These are phyloP conservation scores for Scedosporium aurantiacum DNA, from an alignment of 2,329 filamentous ascomycete species.

Conservation along the genomic window DNA sequence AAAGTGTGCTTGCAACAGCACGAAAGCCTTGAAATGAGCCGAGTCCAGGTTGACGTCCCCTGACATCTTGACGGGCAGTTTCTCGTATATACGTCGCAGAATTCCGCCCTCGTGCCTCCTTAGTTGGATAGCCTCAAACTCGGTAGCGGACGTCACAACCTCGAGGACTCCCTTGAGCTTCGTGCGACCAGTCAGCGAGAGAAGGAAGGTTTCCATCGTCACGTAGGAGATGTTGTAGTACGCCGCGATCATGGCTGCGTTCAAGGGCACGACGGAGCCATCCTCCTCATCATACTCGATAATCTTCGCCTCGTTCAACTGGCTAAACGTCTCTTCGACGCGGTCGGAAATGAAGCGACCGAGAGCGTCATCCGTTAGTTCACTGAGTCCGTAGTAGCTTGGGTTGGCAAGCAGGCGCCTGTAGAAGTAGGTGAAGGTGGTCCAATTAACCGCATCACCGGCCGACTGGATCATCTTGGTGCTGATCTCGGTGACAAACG, in stretches of 20 bases:
- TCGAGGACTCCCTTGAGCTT: constrained; percentile 96
- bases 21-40: constrained; percentile 97
- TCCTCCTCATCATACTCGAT: constrained; percentile 94
- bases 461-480: constrained; percentile 91
- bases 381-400: constrained; percentile 85
- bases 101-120: constrained; percentile 83
- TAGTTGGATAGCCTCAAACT: constrained; percentile 93
- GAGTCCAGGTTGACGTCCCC: constrained; percentile 68
- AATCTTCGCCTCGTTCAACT: constrained; percentile 85
- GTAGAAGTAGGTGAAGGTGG: constrained; percentile 98
- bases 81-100: constrained; percentile 85
- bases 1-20: constrained; percentile 95
- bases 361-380: constrained; percentile 84
- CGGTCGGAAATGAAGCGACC: constrained; percentile 90
- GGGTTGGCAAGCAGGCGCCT: constrained; percentile 88
- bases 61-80: constrained; percentile 89
- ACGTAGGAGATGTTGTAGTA: constrained; percentile 99
- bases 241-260: constrained; percentile 93
- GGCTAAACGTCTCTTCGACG: constrained; percentile 84
- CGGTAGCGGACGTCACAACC: constrained; percentile 91
- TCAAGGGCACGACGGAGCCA: constrained; percentile 77
- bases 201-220: constrained; percentile 96
- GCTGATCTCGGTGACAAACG: constrained; percentile 94
- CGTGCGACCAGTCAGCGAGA: constrained; percentile 78
- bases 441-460: constrained; percentile 96